phyloP scores from a whole-genome alignment of 441 rosid species.

The Codiaeum variegatum region DNA sequence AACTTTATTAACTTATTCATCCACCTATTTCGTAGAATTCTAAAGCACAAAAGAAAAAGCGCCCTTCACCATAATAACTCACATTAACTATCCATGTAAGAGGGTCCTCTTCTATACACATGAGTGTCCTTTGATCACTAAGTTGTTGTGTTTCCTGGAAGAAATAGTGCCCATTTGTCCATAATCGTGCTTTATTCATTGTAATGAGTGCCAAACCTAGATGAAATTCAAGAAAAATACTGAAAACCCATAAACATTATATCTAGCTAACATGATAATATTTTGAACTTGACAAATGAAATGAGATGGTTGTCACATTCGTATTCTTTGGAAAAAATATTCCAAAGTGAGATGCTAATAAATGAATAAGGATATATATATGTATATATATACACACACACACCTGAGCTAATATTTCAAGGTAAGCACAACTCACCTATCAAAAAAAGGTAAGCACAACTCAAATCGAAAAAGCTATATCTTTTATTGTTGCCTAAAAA shows the following conservation, averaged over 20 bases:
- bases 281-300: background rate
- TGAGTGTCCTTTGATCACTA: conserved; percentile 74
- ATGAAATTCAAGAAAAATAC: background rate
- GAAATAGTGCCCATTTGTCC: conserved; percentile 96
- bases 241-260: background rate
- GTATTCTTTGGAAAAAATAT: background rate
- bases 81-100: conserved; percentile 79
- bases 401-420: too few species aligned
- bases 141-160: conserved; percentile 81
- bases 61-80: conserved; percentile 23
- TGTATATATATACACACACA: too few species aligned
- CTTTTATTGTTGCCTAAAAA: too few species aligned
- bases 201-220: conserved; percentile 83
- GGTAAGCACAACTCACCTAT: too few species aligned
- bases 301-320: background rate
- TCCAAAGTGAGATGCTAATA: background rate
- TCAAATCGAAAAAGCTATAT: too few species aligned
- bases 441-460: too few species aligned
- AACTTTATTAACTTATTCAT: too few species aligned
- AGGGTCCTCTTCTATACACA: conserved; percentile 94
- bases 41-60: background rate
- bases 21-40: background rate
- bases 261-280: background rate
- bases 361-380: too few species aligned
- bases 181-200: conserved; percentile 60